These are phyloP conservation scores for Linnemannia exigua DNA, from an alignment of 192 early-diverging fungal species.

Conservation along the genomic window DNA sequence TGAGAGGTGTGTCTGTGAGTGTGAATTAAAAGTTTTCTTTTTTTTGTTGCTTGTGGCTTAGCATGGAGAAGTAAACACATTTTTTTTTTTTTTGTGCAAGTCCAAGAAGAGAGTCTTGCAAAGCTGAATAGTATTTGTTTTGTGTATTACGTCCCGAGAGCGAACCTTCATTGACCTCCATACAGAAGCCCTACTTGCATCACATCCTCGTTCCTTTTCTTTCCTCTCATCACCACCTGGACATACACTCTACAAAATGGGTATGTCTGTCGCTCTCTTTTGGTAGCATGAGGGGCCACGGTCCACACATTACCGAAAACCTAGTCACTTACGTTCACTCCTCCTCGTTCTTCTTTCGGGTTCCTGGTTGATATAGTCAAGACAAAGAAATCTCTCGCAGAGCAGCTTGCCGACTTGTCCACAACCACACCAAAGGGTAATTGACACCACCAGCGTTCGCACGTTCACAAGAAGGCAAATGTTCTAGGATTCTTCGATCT, in stretches of 20 bases:
- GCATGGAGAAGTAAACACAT: neutral
- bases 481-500: neutral
- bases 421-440: slow-evolving; percentile 70
- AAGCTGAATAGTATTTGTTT: neutral
- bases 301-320: neutral
- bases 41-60: slow-evolving; percentile 4
- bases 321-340: neutral
- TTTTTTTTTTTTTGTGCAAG: slow-evolving; percentile 11
- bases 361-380: slow-evolving; percentile 24
- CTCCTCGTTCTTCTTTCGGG: neutral
- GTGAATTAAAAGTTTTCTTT: slow-evolving; percentile 19
- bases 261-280: neutral
- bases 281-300: neutral
- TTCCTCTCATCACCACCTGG: neutral
- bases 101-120: neutral
- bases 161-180: neutral
- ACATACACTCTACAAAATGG: neutral
- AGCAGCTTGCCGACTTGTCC: slow-evolving; percentile 66
- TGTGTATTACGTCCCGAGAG: neutral
- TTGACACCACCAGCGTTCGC: neutral
- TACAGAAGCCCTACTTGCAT: neutral
- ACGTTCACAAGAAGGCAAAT: neutral
- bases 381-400: slow-evolving; percentile 63
- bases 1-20: neutral
- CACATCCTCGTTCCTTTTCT: neutral